Evolutionary conservation across 345 rosid species (phyloP).

Genomic region (Lumnitzera racemosa): DNA sequence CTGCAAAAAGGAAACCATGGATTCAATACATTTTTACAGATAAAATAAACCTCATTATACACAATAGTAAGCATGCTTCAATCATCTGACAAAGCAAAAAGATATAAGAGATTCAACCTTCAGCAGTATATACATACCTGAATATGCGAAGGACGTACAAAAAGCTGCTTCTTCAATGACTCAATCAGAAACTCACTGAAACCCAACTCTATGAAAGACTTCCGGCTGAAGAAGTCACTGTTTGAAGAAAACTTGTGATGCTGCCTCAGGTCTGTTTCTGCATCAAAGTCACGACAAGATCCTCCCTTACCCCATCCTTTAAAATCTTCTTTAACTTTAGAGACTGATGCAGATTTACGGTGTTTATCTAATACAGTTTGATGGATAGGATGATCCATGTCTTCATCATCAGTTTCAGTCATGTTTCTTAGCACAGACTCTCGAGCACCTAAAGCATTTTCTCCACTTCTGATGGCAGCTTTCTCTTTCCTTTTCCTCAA

Average conservation of each 20-base stretch:
- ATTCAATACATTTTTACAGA: no score
- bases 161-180: slow-evolving; percentile 52
- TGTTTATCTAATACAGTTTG: slow-evolving; percentile 2
- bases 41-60: no score
- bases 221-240: slow-evolving; percentile 63
- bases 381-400: slow-evolving; percentile 1
- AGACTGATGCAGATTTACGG: slow-evolving; percentile 19
- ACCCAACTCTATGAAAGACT: slow-evolving; percentile 64
- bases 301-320: slow-evolving; percentile 51
- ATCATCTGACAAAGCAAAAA: no score
- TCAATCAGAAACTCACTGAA: slow-evolving; percentile 57
- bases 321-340: slow-evolving; percentile 29
- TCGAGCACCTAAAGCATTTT: slow-evolving; percentile 9
- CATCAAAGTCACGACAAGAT: slow-evolving; percentile 8
- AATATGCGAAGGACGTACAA: slow-evolving; percentile 65
- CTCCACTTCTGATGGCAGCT: slow-evolving; percentile 9
- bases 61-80: background rate
- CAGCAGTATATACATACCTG: slow-evolving; percentile 41
- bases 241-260: slow-evolving; percentile 19
- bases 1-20: no score
- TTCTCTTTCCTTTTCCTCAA: slow-evolving; percentile 20
- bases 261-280: slow-evolving; percentile 22
- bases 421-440: slow-evolving; percentile 4
- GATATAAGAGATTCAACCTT: no score
- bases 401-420: slow-evolving; percentile 7